Percentiles rank a stretch among this genome's conserved stretches.
Evolutionary conservation across 108 stramenopile genomes (phyloP).

Genomic region (Cyclotella baltica): DNA sequence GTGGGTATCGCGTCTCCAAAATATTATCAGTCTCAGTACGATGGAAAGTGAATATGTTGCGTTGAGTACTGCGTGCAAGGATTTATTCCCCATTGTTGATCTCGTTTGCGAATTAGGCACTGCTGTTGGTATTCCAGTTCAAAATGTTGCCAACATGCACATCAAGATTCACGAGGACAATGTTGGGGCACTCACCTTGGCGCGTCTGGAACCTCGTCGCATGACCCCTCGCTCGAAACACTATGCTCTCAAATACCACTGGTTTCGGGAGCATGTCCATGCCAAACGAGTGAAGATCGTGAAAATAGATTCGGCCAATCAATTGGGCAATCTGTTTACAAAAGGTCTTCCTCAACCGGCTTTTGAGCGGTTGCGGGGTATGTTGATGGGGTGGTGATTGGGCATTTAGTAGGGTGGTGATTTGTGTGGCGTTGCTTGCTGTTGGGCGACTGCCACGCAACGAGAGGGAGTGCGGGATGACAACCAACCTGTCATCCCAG

Average conservation of each 20-base stretch:
- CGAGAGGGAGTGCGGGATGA: not conserved
- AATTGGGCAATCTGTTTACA: not conserved
- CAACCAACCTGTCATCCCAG: no score
- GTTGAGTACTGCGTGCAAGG: conserved; percentile 4
- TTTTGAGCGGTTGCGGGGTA: not conserved
- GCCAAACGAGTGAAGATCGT: not conserved
- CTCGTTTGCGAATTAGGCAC: not conserved
- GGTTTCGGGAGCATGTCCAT: not conserved
- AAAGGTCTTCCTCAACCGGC: not conserved
- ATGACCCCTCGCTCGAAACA: not conserved
- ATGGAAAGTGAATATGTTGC: conserved; percentile 63
- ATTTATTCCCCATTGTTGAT: not conserved
- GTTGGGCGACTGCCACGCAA: not conserved
- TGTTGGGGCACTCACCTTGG: not conserved
- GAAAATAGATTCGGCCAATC: not conserved
- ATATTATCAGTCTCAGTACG: conserved; percentile 49
- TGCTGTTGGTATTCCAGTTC: not conserved
- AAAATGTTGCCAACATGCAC: not conserved
- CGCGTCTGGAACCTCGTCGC: not conserved
- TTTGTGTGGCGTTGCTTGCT: no score
- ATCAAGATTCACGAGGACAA: not conserved
- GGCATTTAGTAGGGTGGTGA: no score
- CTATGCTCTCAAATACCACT: not conserved
- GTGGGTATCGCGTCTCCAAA: conserved; percentile 54
- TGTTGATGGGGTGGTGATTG: not conserved